These are phyloP conservation scores for Pythium volutum DNA, from an alignment of 352 stramenopile genomes.

Conservation along the genomic window DNA sequence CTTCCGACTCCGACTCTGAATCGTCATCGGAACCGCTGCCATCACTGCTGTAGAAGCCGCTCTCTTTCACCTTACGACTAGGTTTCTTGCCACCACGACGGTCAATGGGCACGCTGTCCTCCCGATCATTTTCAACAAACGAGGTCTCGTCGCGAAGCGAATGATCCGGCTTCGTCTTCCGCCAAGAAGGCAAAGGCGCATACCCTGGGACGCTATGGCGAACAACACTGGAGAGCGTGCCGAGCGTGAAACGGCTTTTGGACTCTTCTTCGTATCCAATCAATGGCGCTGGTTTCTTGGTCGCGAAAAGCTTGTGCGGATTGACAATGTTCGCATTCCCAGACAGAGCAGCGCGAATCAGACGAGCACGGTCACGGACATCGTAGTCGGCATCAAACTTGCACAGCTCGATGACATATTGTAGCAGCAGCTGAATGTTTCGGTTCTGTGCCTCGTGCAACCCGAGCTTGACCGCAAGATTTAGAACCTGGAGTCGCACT, in stretches of 20 bases:
- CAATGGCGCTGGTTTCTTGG: slow-evolving; percentile 74
- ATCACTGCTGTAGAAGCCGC: slow-evolving; percentile 71
- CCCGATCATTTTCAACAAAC: slow-evolving; percentile 33
- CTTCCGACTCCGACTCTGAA: slow-evolving; percentile 34
- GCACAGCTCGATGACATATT: slow-evolving; percentile 92
- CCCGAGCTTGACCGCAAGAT: slow-evolving; percentile 90
- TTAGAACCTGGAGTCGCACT: slow-evolving; percentile 89
- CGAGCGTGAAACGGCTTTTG: slow-evolving; percentile 79
- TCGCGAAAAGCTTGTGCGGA: slow-evolving; percentile 72
- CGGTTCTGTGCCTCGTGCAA: slow-evolving; percentile 65
- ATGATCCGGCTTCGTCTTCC: slow-evolving; percentile 55
- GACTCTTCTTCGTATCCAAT: slow-evolving; percentile 72
- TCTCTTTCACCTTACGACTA: slow-evolving; percentile 32
- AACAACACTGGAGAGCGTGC: slow-evolving; percentile 85
- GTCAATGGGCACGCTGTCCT: slow-evolving; percentile 6
- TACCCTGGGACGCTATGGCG: slow-evolving; percentile 87
- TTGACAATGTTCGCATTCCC: slow-evolving; percentile 57
- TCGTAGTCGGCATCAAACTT: slow-evolving; percentile 93
- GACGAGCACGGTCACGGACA: slow-evolving; percentile 87
- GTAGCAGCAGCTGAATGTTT: slow-evolving; percentile 75
- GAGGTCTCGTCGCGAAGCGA: slow-evolving; percentile 73
- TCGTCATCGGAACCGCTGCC: slow-evolving; percentile 41
- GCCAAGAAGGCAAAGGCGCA: slow-evolving; percentile 68
- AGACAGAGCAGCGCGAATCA: slow-evolving; percentile 74
- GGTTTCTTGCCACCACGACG: slow-evolving; percentile 26